Percentiles rank a stretch among this genome's conserved stretches.
Conservation (phyloP, 177 flowering plant species). For the Vitis hybrid region DNA sequence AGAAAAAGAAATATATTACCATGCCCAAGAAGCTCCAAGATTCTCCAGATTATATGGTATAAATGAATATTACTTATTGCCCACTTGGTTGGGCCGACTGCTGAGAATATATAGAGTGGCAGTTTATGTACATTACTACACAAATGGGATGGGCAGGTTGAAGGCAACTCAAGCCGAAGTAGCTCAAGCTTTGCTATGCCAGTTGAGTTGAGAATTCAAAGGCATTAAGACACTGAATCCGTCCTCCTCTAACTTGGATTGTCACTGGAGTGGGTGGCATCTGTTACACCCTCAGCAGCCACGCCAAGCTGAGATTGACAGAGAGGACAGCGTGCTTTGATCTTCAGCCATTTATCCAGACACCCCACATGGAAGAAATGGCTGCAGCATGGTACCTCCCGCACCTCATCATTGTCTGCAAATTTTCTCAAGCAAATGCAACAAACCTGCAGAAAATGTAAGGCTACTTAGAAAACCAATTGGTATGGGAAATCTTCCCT, state of each 20-base stretch:
- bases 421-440: slow-evolving; percentile 67
- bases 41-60: too few relatives aligned
- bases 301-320: slow-evolving; percentile 60
- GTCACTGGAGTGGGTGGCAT: slow-evolving; percentile 14
- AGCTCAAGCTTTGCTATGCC: neutral
- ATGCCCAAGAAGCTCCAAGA: too few relatives aligned
- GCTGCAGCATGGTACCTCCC: slow-evolving; percentile 52
- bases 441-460: slow-evolving; percentile 40
- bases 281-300: slow-evolving; percentile 13
- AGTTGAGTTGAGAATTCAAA: neutral
- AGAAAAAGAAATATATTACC: too few relatives aligned
- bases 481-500: neutral
- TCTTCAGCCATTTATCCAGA: slow-evolving; percentile 68
- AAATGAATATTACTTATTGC: too few relatives aligned
- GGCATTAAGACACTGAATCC: neutral
- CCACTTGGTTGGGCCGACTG: too few relatives aligned
- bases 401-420: slow-evolving; percentile 55
- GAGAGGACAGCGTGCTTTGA: slow-evolving; percentile 63
- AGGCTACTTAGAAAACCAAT: neutral
- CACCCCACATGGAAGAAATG: slow-evolving; percentile 66
- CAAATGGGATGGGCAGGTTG: too few relatives aligned
- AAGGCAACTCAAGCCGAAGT: neutral
- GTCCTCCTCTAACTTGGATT: slow-evolving; percentile 1
- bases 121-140: too few relatives aligned
- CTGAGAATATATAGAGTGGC: too few relatives aligned